phyloP scores from a whole-genome alignment of 306 rosid genomes.

The Dalbergia oliveri region DNA sequence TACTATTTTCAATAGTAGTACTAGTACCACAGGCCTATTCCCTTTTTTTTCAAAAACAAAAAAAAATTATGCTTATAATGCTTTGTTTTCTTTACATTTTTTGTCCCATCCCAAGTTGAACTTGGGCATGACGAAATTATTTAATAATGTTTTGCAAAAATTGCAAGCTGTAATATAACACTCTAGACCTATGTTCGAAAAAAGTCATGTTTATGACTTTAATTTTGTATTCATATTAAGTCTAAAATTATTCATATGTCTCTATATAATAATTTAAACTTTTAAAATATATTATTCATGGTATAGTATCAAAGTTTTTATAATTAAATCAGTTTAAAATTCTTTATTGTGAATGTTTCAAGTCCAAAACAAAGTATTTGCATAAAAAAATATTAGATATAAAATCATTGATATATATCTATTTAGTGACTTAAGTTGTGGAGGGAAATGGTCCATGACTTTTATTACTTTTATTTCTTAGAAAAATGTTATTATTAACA shows the following conservation, averaged over 20 bases:
- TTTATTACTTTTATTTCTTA: neutral
- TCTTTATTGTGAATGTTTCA: too few species aligned
- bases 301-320: too few species aligned
- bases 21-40: neutral
- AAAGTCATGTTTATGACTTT: conserved; percentile 16
- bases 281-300: too few species aligned
- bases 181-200: conserved; percentile 52
- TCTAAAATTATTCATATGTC: neutral
- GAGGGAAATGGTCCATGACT: neutral
- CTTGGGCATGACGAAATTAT: conserved; percentile 37
- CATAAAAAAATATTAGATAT: too few species aligned
- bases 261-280: too few species aligned
- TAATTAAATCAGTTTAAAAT: too few species aligned
- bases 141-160: conserved; percentile 26
- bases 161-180: conserved; percentile 53
- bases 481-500: neutral
- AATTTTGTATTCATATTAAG: neutral
- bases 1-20: conserved; percentile 16
- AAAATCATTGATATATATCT: too few species aligned
- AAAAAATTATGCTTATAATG: neutral
- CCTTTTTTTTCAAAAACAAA: too few species aligned
- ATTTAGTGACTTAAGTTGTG: too few species aligned
- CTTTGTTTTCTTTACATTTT: neutral
- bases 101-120: neutral
- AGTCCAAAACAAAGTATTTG: too few species aligned